Evolutionary conservation across 108 stramenopile species (phyloP), one percentile per base, ranked within the genome.

Genomic region (Ochromonas danica): DNA sequence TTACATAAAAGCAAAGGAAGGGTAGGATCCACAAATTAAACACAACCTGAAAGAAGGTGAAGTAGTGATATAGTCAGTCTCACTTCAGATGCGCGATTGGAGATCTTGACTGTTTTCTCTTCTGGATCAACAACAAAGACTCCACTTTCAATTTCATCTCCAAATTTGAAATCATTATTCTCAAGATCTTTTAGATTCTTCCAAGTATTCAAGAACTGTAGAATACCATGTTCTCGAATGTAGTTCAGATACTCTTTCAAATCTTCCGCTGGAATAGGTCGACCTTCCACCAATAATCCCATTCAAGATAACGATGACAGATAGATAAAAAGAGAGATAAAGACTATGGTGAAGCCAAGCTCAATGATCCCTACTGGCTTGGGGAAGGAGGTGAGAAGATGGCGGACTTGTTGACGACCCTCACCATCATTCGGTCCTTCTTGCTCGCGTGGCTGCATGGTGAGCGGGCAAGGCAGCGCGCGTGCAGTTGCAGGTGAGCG

Each of bases 81-180:
- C n/a, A 93, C 40, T 89, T 92, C 43, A 92, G 87, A 81, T 93
- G 85, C 70, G 86, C 40, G 36, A 27, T 35, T 42, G 41, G 40
- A 86, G 51, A 96, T 74, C 33, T 94, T 89, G 51, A 95, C 84
- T 45, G 92, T 93, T 80, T 92, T 93, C 1, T 86, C 80, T 38
- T 93, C 89, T 0, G 82, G 70, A 78, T 95, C 95, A 38, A 97
- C 70, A 78, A 86, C 81, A 85, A 98, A 94, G 40, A 97, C 86
- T 2, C 94, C 95, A 83, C 94, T 95, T 87, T 98, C 98, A 77
- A 98, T 90, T 86, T 99, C 98, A 81, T 99, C 98, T 41, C 98
- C 98, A 95, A 95, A 99, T 39, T 93, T 72, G 35, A 98, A 86
- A 79, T 94, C 94, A 81, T 99, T 94, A 38, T 75, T 38, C 36